Evolutionary conservation across 129 eudicot species (phyloP).

Genomic region (Rutidosis leptorrhynchoides): DNA sequence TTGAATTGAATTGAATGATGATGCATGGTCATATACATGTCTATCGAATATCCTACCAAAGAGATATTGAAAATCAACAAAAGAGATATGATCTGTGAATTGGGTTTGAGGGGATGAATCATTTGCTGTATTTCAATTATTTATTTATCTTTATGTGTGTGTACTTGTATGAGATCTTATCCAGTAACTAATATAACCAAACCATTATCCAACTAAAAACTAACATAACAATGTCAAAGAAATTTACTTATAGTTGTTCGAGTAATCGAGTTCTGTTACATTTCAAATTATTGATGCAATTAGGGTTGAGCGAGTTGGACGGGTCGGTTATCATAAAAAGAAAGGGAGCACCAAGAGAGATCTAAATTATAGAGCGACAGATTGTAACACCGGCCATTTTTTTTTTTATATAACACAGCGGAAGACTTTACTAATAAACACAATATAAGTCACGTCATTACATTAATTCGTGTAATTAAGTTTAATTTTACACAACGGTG

Average conservation of each 20-base stretch:
- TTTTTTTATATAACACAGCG: no score
- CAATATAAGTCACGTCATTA: no score
- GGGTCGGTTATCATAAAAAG: not conserved
- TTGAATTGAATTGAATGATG: no score
- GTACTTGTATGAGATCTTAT: constrained; percentile 26
- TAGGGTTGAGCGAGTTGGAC: not conserved
- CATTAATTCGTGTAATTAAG: no score
- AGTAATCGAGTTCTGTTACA: not conserved
- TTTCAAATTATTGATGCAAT: not conserved
- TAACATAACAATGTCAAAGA: no score
- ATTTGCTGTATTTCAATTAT: constrained; percentile 33
- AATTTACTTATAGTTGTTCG: no score
- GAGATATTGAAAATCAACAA: no score
- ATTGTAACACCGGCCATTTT: no score
- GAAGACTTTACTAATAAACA: no score
- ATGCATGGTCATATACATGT: not conserved
- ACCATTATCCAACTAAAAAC: not conserved
- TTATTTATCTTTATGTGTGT: constrained; percentile 3
- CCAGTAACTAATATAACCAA: constrained; percentile 14
- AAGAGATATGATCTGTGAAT: constrained; percentile 26
- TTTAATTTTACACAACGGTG: no score
- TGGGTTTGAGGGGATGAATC: constrained; percentile 36
- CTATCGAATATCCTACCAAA: not conserved
- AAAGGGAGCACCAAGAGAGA: constrained; percentile 6
- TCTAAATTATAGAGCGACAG: not conserved